These are phyloP conservation scores for Prunus fruticosa DNA, from an alignment of 306 rosid genomes.

Conservation along the genomic window DNA sequence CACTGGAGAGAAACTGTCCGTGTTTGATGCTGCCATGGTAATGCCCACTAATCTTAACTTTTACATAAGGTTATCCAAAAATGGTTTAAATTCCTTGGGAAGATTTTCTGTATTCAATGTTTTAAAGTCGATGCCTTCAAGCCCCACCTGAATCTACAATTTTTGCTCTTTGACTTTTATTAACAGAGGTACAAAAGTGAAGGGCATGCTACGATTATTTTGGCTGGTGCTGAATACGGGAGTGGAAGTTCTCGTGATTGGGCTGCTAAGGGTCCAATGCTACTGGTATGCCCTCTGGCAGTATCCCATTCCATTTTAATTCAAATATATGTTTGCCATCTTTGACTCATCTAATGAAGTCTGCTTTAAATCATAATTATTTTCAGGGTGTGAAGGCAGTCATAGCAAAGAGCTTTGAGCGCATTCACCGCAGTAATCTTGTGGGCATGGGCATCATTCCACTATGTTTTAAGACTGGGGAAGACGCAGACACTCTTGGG, in stretches of 20 bases:
- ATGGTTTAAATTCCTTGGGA: neutral
- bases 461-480: conserved; percentile 76
- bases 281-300: conserved; percentile 51
- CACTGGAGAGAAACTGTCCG: conserved; percentile 80
- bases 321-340: neutral
- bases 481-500: conserved; percentile 86
- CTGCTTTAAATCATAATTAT: neutral
- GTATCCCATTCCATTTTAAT: conserved; percentile 10
- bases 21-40: conserved; percentile 87
- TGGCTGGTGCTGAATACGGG: conserved; percentile 96
- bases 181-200: conserved; percentile 76
- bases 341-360: conserved; percentile 2
- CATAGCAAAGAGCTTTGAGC: conserved; percentile 90
- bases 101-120: neutral
- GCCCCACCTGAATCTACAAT: neutral
- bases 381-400: conserved; percentile 94
- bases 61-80: neutral
- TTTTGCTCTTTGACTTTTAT: conserved; percentile 3
- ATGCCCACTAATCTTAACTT: conserved; percentile 24
- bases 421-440: conserved; percentile 95
- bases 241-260: conserved; percentile 99
- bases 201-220: conserved; percentile 68
- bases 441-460: conserved; percentile 97
- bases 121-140: neutral
- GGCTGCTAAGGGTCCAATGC: conserved; percentile 98